Base-by-base conservation (phyloP, 73 alveolate genomes). In the Paramecium pentaurelia region DNA sequence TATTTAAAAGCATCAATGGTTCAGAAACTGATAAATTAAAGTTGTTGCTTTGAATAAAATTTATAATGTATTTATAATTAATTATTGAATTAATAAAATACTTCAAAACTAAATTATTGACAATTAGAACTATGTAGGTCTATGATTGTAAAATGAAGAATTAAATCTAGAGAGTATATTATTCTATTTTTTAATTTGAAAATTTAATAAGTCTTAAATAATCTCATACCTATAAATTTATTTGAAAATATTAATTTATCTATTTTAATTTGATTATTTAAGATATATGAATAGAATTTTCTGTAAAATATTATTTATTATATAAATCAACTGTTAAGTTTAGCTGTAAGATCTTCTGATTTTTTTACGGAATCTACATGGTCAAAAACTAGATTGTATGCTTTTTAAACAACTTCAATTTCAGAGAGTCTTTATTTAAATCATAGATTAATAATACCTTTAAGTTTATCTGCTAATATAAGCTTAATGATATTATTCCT, bases 361-460 rank as follows among this genome's bases (percentile, higher is more conserved):
- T 49, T 80, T 47, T 47, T 45, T 18, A 80, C 91, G 4, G 71
- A 80, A 80, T 80, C 91, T 20, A 80, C 91, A 80, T 80, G 91
- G 38, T 80, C 91, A 20, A 45, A 49, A 38, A 80, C 58, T 25
- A 80, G 34, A 80, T 80, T 80, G 28, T 80, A 45, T 16, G 91
- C 91, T 45, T 42, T 32, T 49, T 80, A 34, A 12, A 80, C 91
- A 45, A 80, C 75, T 10, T 80, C 58, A 16, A 80, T 80, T 80
- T 80, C 91, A 14, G 70, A 18, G 70, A 54, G 70, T 8, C 45
- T 27, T 45, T 12, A 45, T 80, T 64, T 44, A 3, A 45, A 42
- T 27, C 58, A 42, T 45, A 32, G n/a, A 22, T 80, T 80, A 45
- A 25, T 44, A 25, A 45, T 80, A 80, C 91, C 91, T 80, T 45